These are phyloP conservation scores for Mortierella hygrophila DNA, from an alignment of 192 early-diverging fungal genomes.

Conservation along the genomic window DNA sequence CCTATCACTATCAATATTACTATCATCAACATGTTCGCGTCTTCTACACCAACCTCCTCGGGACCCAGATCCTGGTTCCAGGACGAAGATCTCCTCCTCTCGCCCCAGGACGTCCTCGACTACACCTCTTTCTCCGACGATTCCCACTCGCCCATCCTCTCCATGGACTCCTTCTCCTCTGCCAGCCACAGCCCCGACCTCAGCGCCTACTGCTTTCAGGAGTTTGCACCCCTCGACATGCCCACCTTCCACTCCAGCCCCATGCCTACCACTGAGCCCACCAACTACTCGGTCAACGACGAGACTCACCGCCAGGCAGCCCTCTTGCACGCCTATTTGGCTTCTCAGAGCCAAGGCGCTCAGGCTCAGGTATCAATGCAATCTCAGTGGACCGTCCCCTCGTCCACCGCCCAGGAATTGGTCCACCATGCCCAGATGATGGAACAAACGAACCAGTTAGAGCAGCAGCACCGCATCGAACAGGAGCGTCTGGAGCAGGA, in stretches of 20 bases:
- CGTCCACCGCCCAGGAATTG: not conserved
- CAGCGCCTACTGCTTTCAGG: slow-evolving; percentile 20
- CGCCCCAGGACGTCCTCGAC: slow-evolving; percentile 29
- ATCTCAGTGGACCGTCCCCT: slow-evolving; percentile 17
- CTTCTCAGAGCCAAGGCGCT: slow-evolving; percentile 18
- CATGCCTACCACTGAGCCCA: slow-evolving; percentile 1
- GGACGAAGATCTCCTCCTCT: slow-evolving; percentile 17
- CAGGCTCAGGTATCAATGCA: slow-evolving; percentile 22
- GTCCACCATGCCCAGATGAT: not conserved
- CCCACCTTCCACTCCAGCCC: not conserved
- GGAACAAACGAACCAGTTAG: slow-evolving; percentile 17
- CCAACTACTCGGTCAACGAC: not conserved
- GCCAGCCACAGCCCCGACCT: slow-evolving; percentile 24
- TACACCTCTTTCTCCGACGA: slow-evolving; percentile 37
- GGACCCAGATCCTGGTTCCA: slow-evolving; percentile 15
- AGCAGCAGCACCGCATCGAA: slow-evolving; percentile 9
- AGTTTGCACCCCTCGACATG: slow-evolving; percentile 21
- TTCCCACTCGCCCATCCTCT: slow-evolving; percentile 28
- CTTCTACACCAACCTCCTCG: not conserved
- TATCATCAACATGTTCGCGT: not conserved
- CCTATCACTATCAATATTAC: not conserved
- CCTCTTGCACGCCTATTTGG: slow-evolving; percentile 38
- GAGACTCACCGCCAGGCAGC: slow-evolving; percentile 45
- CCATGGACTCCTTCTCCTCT: slow-evolving; percentile 30
- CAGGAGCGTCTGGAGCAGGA: slow-evolving; percentile 12